Conservation (phyloP, 23 red algal species). For the Gracilaria domingensis region DNA sequence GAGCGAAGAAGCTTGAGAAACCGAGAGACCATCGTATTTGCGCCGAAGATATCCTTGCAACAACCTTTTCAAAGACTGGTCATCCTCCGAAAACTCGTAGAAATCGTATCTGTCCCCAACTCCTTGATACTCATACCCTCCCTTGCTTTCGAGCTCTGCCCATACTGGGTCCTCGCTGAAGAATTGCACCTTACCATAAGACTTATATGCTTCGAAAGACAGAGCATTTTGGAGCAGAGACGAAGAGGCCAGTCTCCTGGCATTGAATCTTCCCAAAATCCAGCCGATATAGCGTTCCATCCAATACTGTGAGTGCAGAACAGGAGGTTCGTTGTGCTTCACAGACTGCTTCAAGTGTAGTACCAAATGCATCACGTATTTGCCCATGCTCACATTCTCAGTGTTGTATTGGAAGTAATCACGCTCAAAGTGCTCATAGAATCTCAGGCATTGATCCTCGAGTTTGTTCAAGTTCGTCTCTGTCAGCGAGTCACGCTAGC, state of each 20-base stretch:
- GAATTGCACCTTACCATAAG: too few relatives aligned
- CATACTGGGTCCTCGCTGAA: background rate
- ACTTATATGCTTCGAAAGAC: background rate
- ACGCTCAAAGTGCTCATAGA: slow-evolving; percentile 19
- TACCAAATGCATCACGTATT: background rate
- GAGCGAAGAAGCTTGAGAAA: background rate
- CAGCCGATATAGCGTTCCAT: slow-evolving; percentile 28
- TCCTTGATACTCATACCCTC: background rate
- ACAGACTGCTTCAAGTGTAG: background rate
- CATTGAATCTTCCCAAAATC: background rate
- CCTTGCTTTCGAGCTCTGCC: background rate
- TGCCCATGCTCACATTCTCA: background rate
- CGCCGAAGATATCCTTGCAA: background rate
- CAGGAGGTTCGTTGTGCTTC: background rate
- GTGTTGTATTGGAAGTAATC: background rate
- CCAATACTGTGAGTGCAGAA: slow-evolving; percentile 20
- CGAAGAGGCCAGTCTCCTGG: too few relatives aligned
- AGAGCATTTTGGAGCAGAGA: background rate
- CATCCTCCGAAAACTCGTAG: background rate
- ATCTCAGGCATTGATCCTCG: too few relatives aligned
- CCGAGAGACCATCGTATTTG: slow-evolving; percentile 34
- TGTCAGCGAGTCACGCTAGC: too few relatives aligned
- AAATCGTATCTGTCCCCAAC: background rate
- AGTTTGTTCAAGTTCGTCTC: too few relatives aligned
- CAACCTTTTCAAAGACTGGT: background rate